Evolutionary conservation across 306 rosid genomes (phyloP).

Genomic region (Oxytropis ochrocephala): DNA sequence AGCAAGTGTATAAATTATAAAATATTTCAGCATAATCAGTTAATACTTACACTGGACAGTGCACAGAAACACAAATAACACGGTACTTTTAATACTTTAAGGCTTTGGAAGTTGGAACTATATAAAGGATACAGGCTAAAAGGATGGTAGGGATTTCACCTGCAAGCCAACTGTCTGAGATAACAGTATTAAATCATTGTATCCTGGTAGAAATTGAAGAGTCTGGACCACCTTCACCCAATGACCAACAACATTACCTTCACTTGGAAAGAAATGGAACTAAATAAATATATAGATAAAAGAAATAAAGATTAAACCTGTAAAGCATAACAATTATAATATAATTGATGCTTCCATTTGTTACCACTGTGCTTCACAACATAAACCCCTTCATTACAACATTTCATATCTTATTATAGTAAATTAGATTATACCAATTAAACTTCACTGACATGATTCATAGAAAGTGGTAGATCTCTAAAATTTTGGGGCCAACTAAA

Average conservation of each 20-base stretch:
- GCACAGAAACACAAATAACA: neutral
- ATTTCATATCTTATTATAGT: neutral
- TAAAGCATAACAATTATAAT: constrained; percentile 5
- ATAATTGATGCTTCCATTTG: constrained; percentile 5
- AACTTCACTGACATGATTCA: too few relatives aligned
- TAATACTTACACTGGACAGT: neutral
- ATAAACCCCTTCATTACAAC: neutral
- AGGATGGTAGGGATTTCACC: constrained; percentile 43
- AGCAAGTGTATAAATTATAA: constrained; percentile 11
- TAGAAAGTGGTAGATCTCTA: too few relatives aligned
- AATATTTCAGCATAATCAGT: neutral
- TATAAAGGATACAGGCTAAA: constrained; percentile 1
- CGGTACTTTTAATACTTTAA: neutral
- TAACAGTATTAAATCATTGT: constrained; percentile 63
- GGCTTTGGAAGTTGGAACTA: constrained; percentile 1
- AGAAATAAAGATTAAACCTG: neutral
- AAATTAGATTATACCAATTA: neutral
- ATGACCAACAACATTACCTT: constrained; percentile 68
- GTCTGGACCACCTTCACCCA: constrained; percentile 78
- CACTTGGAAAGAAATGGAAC: constrained; percentile 29
- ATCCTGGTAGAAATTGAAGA: constrained; percentile 67
- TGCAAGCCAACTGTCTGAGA: constrained; percentile 86
- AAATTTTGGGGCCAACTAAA: too few relatives aligned
- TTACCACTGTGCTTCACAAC: neutral
- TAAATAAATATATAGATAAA: neutral